Conservation (phyloP, 768 basidiomycete genomes). For the Inosperma sp. region DNA sequence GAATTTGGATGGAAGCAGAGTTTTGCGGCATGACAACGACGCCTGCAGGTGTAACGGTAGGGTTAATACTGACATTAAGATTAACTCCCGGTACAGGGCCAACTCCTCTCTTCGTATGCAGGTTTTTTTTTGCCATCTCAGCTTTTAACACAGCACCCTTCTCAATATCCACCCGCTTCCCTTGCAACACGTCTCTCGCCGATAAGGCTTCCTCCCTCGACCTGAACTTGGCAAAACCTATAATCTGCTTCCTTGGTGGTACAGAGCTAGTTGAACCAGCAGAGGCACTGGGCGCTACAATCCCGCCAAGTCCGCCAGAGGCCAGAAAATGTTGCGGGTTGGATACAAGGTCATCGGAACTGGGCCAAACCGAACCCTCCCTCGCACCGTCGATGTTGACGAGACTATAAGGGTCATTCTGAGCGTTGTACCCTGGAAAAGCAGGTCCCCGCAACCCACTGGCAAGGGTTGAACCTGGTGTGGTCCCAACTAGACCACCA, state of each 20-base stretch:
- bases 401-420: slow-evolving; percentile 80
- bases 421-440: slow-evolving; percentile 36
- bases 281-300: slow-evolving; percentile 16
- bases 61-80: slow-evolving; percentile 16
- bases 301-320: slow-evolving; percentile 14
- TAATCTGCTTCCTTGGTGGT: slow-evolving; percentile 88
- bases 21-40: slow-evolving; percentile 4
- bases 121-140: slow-evolving; percentile 99
- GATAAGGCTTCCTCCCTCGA: slow-evolving; percentile 81
- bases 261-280: slow-evolving; percentile 28
- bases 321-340: slow-evolving; percentile 25
- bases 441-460: slow-evolving; percentile 24
- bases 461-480: slow-evolving; percentile 18
- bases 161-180: slow-evolving; percentile 86
- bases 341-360: slow-evolving; percentile 31
- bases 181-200: slow-evolving; percentile 85
- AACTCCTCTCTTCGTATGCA: slow-evolving; percentile 90
- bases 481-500: slow-evolving; percentile 35
- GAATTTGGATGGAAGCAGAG: background rate
- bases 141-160: slow-evolving; percentile 92
- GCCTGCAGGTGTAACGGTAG: background rate
- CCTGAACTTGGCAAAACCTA: slow-evolving; percentile 96
- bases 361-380: slow-evolving; percentile 56
- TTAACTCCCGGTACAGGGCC: slow-evolving; percentile 52
- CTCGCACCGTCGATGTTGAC: slow-evolving; percentile 73